A percentile compares a stretch with the other conserved stretches of the same genome.
phyloP scores from a whole-genome alignment of 192 early-diverging fungal species.

The Coemansia sp. region DNA sequence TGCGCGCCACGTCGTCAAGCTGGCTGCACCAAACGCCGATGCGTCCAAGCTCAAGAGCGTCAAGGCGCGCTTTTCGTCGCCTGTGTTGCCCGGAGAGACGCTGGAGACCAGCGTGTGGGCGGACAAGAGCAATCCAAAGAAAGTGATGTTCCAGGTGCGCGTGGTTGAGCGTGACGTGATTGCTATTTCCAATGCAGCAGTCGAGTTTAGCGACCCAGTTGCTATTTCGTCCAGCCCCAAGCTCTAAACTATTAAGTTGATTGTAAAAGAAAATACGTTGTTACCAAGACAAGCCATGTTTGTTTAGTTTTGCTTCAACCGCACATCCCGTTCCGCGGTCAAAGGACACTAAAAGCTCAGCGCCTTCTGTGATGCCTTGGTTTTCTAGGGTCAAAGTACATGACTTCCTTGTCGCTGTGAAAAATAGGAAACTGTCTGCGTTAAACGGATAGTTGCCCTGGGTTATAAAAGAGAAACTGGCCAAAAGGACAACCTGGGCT shows the following conservation, averaged over 20 bases:
- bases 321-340: no score
- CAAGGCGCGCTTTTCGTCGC: constrained; percentile 87
- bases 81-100: constrained; percentile 96
- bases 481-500: no score
- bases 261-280: no score
- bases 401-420: no score
- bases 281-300: no score
- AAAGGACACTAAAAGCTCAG: no score
- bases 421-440: no score
- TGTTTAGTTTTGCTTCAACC: no score
- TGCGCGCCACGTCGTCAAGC: constrained; percentile 82
- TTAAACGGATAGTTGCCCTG: no score
- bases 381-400: no score
- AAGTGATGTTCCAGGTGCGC: constrained; percentile 91
- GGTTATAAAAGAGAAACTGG: no score
- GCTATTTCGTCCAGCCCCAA: constrained; percentile 24
- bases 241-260: constrained; percentile 17
- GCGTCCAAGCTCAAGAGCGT: constrained; percentile 71
- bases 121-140: constrained; percentile 68
- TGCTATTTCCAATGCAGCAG: constrained; percentile 89
- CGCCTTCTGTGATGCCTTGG: no score
- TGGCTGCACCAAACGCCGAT: constrained; percentile 70
- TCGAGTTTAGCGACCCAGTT: constrained; percentile 62
- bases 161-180: constrained; percentile 91
- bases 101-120: constrained; percentile 96